Percentiles rank a stretch among this genome's conserved stretches.
These are phyloP conservation scores for Calonectria montana DNA, from an alignment of 2,329 filamentous ascomycete genomes.

Conservation along the genomic window DNA sequence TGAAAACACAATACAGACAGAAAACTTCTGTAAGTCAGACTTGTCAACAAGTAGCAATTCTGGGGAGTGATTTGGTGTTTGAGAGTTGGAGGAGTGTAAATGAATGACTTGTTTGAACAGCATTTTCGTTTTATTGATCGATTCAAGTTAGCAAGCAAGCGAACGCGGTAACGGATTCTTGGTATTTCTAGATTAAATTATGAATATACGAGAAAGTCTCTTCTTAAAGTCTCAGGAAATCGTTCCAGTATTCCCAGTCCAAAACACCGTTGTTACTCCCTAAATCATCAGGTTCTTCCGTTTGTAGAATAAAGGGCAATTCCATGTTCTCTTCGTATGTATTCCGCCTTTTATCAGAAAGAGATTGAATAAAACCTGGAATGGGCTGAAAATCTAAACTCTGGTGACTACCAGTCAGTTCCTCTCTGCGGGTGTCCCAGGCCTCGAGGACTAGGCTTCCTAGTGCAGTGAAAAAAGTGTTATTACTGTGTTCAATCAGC, in stretches of 20 bases:
- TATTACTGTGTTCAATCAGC: slow-evolving; percentile 14
- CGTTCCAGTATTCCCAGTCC: slow-evolving; percentile 37
- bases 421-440: slow-evolving; percentile 32
- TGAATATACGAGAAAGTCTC: background rate
- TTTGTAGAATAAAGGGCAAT: background rate
- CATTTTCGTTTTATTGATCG: background rate
- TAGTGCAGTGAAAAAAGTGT: slow-evolving; percentile 19
- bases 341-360: slow-evolving; percentile 14
- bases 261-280: slow-evolving; percentile 17
- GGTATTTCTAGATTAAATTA: too few relatives aligned
- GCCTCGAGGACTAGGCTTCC: slow-evolving; percentile 34
- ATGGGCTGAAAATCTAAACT: background rate
- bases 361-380: slow-evolving; percentile 24
- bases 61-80: background rate
- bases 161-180: too few relatives aligned
- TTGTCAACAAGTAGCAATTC: background rate
- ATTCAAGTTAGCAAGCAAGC: too few relatives aligned
- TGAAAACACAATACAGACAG: background rate
- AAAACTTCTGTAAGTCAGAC: background rate
- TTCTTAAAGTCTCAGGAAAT: slow-evolving; percentile 30
- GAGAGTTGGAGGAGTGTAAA: background rate
- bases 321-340: background rate
- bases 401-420: background rate
- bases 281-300: background rate
- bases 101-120: background rate